Base-by-base conservation (phyloP, 2,329 filamentous ascomycete genomes). In the Fusarium fujikuroi region DNA sequence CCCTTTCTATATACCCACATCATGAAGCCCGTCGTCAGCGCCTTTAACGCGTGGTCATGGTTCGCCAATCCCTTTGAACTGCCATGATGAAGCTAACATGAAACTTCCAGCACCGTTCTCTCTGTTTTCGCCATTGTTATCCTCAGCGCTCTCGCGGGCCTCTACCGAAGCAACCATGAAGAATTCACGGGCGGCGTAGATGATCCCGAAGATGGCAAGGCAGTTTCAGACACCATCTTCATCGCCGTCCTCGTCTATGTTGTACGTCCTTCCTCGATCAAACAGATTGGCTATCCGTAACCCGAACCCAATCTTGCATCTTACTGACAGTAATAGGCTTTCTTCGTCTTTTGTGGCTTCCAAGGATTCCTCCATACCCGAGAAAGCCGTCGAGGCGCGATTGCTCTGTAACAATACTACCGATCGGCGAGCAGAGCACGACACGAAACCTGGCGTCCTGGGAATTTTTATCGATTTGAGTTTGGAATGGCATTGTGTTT, bases 11-110 rank as follows among this genome's bases (percentile, higher is more conserved):
- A 60, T 21, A 21, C 50, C 66, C 63, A 83, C 86, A 90, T 79
- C 80, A 98, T 98, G 95, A 98, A 98, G 92, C 95, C 95, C 77
- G 87, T 98, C 81, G 93, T 98, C 78, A 93, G 94, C 81, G 92
- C 94, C 76, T 89, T 95, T 86, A 95, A 97, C 86, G 95, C 95
- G 80, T 98, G 95, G 95, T 94, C 92, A 86, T 97, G 95, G 95
- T 98, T 87, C 80, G 90, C 83, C 66, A 68, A 73, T 64, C 54
- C 74, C 53, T 42, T 47, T 64, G 47, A 40, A 43, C 57, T 60
- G 32, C 43, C 59, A 72, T 66, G 65, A 69, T 50, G 53, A 63
- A 60, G 73, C 79, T 80, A 77, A 80, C 74, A 62, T 64, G 16
- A 46, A 64, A 52, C 46, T 70, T 42, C 21, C 49, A 98, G 95